Conservation (phyloP, 768 basidiomycete species). For the Tephrocybe sp. region DNA sequence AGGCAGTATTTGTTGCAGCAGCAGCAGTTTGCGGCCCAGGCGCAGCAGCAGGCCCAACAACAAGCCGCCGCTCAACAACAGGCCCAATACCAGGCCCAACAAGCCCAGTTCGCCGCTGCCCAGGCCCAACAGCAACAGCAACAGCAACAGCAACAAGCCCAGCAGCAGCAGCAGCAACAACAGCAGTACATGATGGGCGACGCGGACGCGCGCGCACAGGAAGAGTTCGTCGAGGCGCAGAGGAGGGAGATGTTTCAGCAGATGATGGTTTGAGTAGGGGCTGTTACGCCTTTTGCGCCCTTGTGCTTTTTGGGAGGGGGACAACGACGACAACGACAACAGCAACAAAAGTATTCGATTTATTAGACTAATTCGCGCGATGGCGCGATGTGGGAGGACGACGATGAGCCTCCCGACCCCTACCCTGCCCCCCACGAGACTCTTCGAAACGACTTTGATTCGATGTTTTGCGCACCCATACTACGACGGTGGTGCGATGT, state of each 20-base stretch:
- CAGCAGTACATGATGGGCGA: conserved; percentile 6
- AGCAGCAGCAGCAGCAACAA: conserved; percentile 12
- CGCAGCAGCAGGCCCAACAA: conserved; percentile 21
- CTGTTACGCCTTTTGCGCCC: too few species aligned
- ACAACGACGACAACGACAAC: neutral
- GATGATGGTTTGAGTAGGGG: conserved; percentile 6
- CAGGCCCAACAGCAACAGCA: conserved; percentile 18
- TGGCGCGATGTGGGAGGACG: too few species aligned
- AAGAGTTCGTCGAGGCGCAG: conserved; percentile 23
- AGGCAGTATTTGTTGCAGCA: conserved; percentile 29
- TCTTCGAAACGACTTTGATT: too few species aligned
- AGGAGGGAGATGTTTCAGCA: conserved; percentile 17
- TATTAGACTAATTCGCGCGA: too few species aligned
- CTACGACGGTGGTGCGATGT: too few species aligned
- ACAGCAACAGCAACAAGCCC: conserved; percentile 11
- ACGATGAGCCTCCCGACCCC: too few species aligned
- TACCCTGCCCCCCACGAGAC: too few species aligned
- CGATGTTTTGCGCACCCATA: too few species aligned
- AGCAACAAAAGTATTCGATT: neutral
- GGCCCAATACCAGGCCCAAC: conserved; percentile 18
- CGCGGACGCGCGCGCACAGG: conserved; percentile 20
- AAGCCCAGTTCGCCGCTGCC: conserved; percentile 18
- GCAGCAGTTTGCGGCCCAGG: conserved; percentile 29
- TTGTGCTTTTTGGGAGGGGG: conserved; percentile 6
- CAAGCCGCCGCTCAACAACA: conserved; percentile 13